phyloP scores from a whole-genome alignment of 306 rosid species.

The Quercus alba region DNA sequence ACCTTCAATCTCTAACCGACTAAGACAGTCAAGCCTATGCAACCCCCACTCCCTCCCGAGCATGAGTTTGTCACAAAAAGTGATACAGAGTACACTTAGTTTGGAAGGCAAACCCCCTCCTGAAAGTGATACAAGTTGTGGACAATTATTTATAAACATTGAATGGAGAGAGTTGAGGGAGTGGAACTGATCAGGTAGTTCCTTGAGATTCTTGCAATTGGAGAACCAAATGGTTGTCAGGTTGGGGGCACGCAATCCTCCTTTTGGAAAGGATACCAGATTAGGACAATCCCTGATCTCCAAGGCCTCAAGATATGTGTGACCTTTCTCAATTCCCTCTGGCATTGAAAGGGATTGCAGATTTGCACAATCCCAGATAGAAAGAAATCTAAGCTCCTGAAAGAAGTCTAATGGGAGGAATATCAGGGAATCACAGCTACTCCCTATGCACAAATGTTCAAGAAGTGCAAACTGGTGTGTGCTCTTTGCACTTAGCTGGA shows the following conservation, averaged over 20 bases:
- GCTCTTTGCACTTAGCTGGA: neutral
- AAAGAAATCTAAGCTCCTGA: neutral
- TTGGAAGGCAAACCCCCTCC: too few species aligned
- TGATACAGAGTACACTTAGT: too few species aligned
- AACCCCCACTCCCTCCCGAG: constrained; percentile 2
- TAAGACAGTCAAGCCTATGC: neutral
- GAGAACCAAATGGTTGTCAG: neutral
- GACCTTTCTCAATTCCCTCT: neutral
- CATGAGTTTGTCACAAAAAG: too few species aligned
- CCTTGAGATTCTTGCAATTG: neutral
- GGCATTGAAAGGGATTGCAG: neutral
- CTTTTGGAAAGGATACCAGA: neutral
- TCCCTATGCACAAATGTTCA: neutral
- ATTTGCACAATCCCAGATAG: neutral
- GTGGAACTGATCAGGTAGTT: neutral
- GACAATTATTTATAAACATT: neutral
- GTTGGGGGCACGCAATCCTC: neutral
- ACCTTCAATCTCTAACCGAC: neutral
- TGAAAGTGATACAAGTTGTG: too few species aligned
- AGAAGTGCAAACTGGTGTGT: neutral
- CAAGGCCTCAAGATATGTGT: neutral
- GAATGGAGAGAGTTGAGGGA: neutral
- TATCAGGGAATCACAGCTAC: neutral
- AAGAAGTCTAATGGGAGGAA: constrained; percentile 2
- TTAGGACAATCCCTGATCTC: neutral